Evolutionary conservation across 331 rosid genomes (phyloP), one percentile per base, ranked within the genome.

Genomic region (Malus hybrid): DNA sequence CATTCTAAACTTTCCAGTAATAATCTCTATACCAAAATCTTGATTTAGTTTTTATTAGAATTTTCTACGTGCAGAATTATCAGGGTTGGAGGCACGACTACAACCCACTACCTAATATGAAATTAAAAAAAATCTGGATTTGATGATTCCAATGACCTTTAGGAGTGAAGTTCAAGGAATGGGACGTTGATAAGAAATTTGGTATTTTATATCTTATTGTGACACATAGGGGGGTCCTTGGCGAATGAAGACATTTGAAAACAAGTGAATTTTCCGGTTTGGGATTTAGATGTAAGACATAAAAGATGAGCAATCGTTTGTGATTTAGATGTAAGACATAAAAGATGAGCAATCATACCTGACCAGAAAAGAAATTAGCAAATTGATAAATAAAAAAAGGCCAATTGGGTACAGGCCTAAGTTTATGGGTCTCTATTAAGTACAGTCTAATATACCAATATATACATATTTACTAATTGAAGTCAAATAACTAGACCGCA

Each of bases 1-100:
- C 55, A 19, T n/a, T 52, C 31, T 78, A 76, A 83, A 73, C 69
- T 67, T 85, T 78, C 55, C 62, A 84, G 73, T 82, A 83, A 83
- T 79, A 65, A 11, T 46, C 32, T 10, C 20, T 33, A 54, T 56
- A 5, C 63, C 2, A 27, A 62, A 42, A 42, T 42, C 48, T 10
- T 42, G 13, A 10, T 42, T 64, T 24, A 20, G 55, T 29, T 16
- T 46, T 70, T 4, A 10, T 29, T 18, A 29, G 70, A 56, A 69
- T 66, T 79, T 73, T 70, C 75, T 52, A 4, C 78, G 39, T 73
- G 68, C 61, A 36, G 27, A 57, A 18, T 36, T 1, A 0, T 71
- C 12, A 14, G 15, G 70, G 44, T 80, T 34, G 73, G 19, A 39
- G 27, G 24, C 52, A 46, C 19, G 78, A 77, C 80, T n/a, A 60